Base-by-base conservation (phyloP, 305 asterid genomes). In the Solanum hybrid region DNA sequence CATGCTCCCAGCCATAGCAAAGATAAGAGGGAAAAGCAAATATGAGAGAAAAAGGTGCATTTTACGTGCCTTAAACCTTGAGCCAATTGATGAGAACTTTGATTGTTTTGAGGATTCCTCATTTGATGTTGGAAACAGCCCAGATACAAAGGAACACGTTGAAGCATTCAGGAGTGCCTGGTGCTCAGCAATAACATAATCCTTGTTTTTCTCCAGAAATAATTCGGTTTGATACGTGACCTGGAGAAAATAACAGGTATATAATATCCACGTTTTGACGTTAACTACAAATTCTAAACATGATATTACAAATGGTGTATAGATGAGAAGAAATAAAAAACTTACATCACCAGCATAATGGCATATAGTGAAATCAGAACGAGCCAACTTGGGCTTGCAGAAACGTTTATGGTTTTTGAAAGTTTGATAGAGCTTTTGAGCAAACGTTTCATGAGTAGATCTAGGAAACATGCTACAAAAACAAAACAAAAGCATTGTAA, bases 311-410 rank as follows among this genome's bases (percentile, higher is more conserved):
- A 61, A 61, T 80, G 18, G 28, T 87, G 86, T 16, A 77, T 69
- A 80, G 42, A 89, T 77, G 14, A 29, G 77, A 33, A 61, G 8
- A 88, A 85, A 86, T 9, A 61, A 86, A 85, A 89, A 86, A 93
- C 99, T 93, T 94, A 98, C 99, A 89, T 97, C 99, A 88, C 99
- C 99, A 89, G 99, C 99, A 91, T 98, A 98, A 92, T 98, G 99
- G 89, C 93, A 93, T 89, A 98, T 93, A 77, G 99, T 96, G 94
- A 98, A 98, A 93, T 98, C 99, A 77, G 99, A 93, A 91, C 97
- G 99, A 81, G 99, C 91, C 91, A 98, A 91, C 93, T 97, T 97
- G 91, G 99, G 99, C 94, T 98, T 98, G 96, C 94, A 94, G 93
- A 98, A 98, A 89, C 99, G 99, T 89, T 95, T 94, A 89, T 98